Evolutionary conservation across 2,329 filamentous ascomycete species (phyloP).

Genomic region (Aspergillus jensenii): DNA sequence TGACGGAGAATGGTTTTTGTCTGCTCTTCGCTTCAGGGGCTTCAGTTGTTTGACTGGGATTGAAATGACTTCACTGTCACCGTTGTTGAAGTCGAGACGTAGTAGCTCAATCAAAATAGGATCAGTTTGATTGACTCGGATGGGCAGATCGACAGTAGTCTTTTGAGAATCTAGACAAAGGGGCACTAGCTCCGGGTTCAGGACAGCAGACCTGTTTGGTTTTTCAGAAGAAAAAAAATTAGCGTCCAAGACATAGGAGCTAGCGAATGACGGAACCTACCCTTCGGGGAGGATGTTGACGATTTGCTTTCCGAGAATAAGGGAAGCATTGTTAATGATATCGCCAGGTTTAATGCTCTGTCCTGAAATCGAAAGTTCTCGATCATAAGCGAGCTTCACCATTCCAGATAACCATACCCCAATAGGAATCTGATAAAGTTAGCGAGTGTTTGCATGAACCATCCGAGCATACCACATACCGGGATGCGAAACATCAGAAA

Average conservation of each 20-base stretch:
- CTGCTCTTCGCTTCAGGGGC: slow-evolving; percentile 68
- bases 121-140: slow-evolving; percentile 90
- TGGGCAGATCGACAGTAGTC: slow-evolving; percentile 67
- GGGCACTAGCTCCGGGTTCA: slow-evolving; percentile 78
- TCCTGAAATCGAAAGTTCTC: slow-evolving; percentile 91
- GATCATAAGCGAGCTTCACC: slow-evolving; percentile 82
- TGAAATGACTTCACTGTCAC: slow-evolving; percentile 74
- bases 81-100: slow-evolving; percentile 79
- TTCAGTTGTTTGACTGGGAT: slow-evolving; percentile 73
- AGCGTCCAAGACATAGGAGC: slow-evolving; percentile 17
- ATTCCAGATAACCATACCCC: slow-evolving; percentile 70
- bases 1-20: slow-evolving; percentile 55
- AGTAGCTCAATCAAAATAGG: slow-evolving; percentile 87
- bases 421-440: slow-evolving; percentile 62
- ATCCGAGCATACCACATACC: slow-evolving; percentile 46
- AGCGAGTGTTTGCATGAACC: slow-evolving; percentile 11
- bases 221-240: slow-evolving; percentile 16
- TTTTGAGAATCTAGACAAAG: slow-evolving; percentile 74
- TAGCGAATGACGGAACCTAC: slow-evolving; percentile 38
- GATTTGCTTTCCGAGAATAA: slow-evolving; percentile 95
- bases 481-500: slow-evolving; percentile 92
- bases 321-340: slow-evolving; percentile 86
- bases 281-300: slow-evolving; percentile 97
- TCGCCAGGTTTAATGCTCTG: slow-evolving; percentile 82
- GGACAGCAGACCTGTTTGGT: slow-evolving; percentile 66